A percentile compares a stretch with the other conserved stretches of the same genome.
These are phyloP conservation scores for Rhynchosporium graminicola DNA, from an alignment of 2,329 filamentous ascomycete species.

Conservation along the genomic window DNA sequence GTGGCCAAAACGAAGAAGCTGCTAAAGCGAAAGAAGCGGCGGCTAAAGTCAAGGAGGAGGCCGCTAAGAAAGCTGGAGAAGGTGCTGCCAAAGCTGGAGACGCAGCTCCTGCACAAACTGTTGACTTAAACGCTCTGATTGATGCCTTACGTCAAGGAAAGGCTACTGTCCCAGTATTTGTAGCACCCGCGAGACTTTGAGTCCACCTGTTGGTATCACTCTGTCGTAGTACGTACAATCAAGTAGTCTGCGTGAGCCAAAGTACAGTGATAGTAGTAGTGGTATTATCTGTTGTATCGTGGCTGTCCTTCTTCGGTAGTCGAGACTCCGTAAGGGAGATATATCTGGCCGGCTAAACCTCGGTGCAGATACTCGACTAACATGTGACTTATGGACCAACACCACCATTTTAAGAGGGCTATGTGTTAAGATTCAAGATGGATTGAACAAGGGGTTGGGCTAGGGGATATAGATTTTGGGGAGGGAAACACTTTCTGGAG, in stretches of 20 bases:
- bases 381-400: too few species aligned
- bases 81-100: too few species aligned
- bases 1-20: not conserved
- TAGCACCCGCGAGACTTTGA: constrained; percentile 3
- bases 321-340: too few species aligned
- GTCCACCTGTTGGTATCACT: too few species aligned
- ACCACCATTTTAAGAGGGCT: not conserved
- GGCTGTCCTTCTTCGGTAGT: too few species aligned
- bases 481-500: constrained; percentile 1
- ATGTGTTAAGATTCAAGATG: not conserved
- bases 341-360: too few species aligned
- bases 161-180: not conserved
- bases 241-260: too few species aligned
- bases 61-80: not conserved
- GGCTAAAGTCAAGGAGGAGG: not conserved
- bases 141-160: constrained; percentile 7
- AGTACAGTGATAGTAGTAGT: too few species aligned
- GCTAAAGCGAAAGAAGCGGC: not conserved
- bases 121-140: not conserved
- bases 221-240: too few species aligned
- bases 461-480: constrained; percentile 1
- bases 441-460: not conserved
- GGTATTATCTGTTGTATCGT: too few species aligned
- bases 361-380: too few species aligned
- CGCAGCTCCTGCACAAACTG: too few species aligned